Evolutionary conservation across 2,329 filamentous ascomycete species (phyloP), one percentile per base, ranked within the genome.

Genomic region (Colletotrichum cereale): DNA sequence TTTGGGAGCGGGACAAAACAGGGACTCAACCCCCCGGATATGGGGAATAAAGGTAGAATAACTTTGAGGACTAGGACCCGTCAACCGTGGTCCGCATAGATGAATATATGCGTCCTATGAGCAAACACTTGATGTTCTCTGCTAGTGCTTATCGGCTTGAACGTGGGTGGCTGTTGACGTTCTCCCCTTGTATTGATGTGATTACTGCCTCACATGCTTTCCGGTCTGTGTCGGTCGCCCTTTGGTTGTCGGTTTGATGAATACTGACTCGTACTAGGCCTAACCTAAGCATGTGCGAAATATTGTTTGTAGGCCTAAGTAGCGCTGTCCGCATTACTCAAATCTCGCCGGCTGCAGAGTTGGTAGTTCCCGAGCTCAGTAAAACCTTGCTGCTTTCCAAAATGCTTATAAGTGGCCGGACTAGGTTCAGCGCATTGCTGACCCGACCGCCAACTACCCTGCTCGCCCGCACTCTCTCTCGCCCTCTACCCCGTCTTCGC

Each of bases 61-160:
- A 65, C 53, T 64, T 47, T 29, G 21, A 53, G 60, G 66, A 72
- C 48, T 58, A 73, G 72, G 77, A 79, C 82, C 82, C 83, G 82
- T 84, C 83, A 84, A 84, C 83, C 83, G 82, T 77, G 83, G 82
- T 78, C 79, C 58, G 64, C 64, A 71, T 71, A 69, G 53, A 71
- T 38, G 52, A 71, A 68, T 48, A 70, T 55, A 64, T 66, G 63
- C 55, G 56, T 70, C 62, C 62, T 66, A 16, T 56, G 47, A 66
- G 31, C 16, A 48, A 62, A 16, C 18, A 50, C 5, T 14, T 36
- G 34, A 16, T 29, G 5, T 29, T 14, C 2, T 14, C 18, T 26
- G 36, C 38, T n/a, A 18, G 48, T 52, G 14, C 18, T 31, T 18
- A 12, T 24, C 21, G 21, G 3, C 14, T 31, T 6, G 5, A 1